Evolutionary conservation across 2,329 filamentous ascomycete species (phyloP), one percentile per base, ranked within the genome.

Genomic region (Fusarium secorum): DNA sequence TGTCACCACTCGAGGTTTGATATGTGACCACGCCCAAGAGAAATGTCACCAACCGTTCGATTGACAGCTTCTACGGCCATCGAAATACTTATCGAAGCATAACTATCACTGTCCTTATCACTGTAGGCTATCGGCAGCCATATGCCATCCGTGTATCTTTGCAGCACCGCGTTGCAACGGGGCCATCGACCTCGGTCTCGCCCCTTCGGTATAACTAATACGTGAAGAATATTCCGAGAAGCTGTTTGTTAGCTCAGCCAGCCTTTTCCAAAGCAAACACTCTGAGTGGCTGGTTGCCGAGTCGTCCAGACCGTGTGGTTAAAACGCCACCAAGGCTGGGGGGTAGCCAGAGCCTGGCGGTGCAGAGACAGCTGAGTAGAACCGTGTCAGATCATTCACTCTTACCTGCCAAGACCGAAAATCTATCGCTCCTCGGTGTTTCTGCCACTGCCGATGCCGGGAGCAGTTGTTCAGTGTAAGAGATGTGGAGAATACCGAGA

Each of bases 311-410:
- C 33, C 51, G 22, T 35, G 36, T 39, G 13, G 18, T 22, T 18
- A 33, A 20, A 33, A 36, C 64, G 63, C 64, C 56, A 56, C 44
- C 49, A 41, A 45, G 33, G 39, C 46, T 60, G 53, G 53, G 33
- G 22, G 33, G 38, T 28, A 28, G 7, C 18, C 13, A n/a, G 39
- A 48, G 22, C 22, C 24, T 46, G 39, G 32, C n/a, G 9, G 30
- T n/a, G 24, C 18, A 46, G 30, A 10, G 18, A 26, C 28, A 33
- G 53, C 30, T 13, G 30, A 55, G 41, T 10, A 13, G 5, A 48
- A 2, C 14, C 18, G 28, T 17, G 38, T 38, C 24, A 20, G 38
- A 22, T 44, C 54, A 35, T 49, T 57, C 24, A 36, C 18, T n/a
- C 22, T 49, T 11, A 14, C 52, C 22, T 56, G 42, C 48, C 42